Conservation (phyloP, 495 filamentous ascomycete genomes). For the Xylaria grammica region DNA sequence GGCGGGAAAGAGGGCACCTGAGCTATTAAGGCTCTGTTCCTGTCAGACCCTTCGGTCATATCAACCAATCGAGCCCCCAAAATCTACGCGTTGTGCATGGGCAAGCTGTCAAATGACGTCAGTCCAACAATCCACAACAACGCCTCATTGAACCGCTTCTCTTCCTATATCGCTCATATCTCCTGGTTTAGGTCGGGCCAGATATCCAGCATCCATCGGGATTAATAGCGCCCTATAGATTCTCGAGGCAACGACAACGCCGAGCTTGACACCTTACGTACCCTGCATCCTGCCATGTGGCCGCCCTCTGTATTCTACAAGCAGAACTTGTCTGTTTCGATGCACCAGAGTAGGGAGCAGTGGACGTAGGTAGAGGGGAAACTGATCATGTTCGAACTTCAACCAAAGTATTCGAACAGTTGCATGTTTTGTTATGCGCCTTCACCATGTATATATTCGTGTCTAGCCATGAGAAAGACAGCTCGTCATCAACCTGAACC, state of each 20-base stretch:
- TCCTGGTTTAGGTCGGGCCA: too few relatives aligned
- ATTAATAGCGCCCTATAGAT: too few relatives aligned
- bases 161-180: too few relatives aligned
- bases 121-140: not conserved
- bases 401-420: not conserved
- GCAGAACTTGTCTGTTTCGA: too few relatives aligned
- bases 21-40: not conserved
- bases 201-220: too few relatives aligned
- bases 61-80: not conserved
- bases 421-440: not conserved
- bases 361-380: not conserved
- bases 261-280: too few relatives aligned
- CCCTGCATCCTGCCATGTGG: too few relatives aligned
- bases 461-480: slow-evolving; percentile 7
- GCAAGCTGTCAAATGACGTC: not conserved
- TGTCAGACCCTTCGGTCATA: not conserved
- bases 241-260: not conserved
- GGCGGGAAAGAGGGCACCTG: not conserved
- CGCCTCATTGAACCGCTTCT: not conserved
- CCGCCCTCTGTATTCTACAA: too few relatives aligned
- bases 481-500: not conserved
- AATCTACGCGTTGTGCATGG: not conserved
- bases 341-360: too few relatives aligned
- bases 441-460: not conserved
- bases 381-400: not conserved